These are phyloP conservation scores for Sclerotiophoma versabilis DNA, from an alignment of 2,329 filamentous ascomycete species.

Conservation along the genomic window DNA sequence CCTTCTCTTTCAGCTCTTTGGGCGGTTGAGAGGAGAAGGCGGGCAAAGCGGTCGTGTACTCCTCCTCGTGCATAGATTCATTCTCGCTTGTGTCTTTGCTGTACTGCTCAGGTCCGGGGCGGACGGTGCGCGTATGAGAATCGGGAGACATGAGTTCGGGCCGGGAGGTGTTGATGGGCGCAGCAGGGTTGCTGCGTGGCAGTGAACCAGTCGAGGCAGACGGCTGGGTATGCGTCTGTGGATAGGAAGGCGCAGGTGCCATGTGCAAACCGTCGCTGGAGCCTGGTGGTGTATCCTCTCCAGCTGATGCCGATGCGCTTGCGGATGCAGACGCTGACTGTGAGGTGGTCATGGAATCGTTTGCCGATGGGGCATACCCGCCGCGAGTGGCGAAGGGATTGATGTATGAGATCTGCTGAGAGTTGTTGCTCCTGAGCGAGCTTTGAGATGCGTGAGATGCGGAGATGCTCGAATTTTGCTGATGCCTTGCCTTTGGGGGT, in stretches of 20 bases:
- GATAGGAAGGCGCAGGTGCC: constrained; percentile 41
- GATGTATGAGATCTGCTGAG: constrained; percentile 29
- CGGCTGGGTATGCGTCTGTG: constrained; percentile 36
- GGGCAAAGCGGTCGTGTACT: constrained; percentile 48
- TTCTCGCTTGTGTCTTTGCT: constrained; percentile 45
- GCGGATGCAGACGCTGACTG: constrained; percentile 41
- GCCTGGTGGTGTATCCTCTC: constrained; percentile 47
- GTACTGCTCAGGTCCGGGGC: constrained; percentile 30
- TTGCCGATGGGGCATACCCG: constrained; percentile 32
- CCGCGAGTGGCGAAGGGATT: constrained; percentile 36
- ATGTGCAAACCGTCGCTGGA: constrained; percentile 47
- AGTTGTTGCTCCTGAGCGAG: constrained; percentile 40
- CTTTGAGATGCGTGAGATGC: constrained; percentile 43
- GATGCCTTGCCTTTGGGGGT: constrained; percentile 35
- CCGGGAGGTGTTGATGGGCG: constrained; percentile 35
- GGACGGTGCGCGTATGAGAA: constrained; percentile 33
- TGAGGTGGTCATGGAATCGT: constrained; percentile 36
- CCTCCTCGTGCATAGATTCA: constrained; percentile 46
- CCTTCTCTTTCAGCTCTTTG: constrained; percentile 43
- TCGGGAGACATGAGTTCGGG: constrained; percentile 28
- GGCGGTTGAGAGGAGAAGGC: constrained; percentile 42
- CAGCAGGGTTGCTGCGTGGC: constrained; percentile 16
- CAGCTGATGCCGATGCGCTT: constrained; percentile 41
- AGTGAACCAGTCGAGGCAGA: constrained; percentile 32
- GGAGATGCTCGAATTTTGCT: constrained; percentile 43